These are phyloP conservation scores for Colletotrichum neosansevieriae DNA, from an alignment of 2,329 filamentous ascomycete genomes.

Conservation along the genomic window DNA sequence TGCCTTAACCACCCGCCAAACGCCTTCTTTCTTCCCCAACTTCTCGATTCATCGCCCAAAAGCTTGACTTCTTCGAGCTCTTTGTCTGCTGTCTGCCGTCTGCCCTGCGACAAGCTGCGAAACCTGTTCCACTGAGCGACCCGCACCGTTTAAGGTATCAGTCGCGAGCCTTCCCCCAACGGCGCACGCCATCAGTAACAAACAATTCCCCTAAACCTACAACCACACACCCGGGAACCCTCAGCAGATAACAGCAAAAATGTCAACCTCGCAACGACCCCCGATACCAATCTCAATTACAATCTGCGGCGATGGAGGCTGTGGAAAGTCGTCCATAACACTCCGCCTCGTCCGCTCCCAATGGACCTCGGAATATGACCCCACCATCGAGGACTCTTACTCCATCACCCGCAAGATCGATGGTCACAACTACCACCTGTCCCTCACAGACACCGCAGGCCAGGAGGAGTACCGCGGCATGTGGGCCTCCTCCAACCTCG, in stretches of 20 bases:
- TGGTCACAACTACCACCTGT: slow-evolving; percentile 82
- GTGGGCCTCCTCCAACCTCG: slow-evolving; percentile 84
- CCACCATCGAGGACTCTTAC: slow-evolving; percentile 87
- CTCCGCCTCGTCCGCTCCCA: slow-evolving; percentile 83
- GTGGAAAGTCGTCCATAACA: slow-evolving; percentile 87
- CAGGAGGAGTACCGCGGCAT: slow-evolving; percentile 91
- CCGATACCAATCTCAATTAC: slow-evolving; percentile 78
- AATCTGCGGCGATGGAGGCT: slow-evolving; percentile 88
- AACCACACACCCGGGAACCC: background rate
- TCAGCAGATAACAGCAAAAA: background rate
- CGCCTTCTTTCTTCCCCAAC: too few species aligned
- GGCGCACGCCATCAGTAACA: too few species aligned
- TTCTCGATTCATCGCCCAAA: background rate
- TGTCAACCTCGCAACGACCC: slow-evolving; percentile 47
- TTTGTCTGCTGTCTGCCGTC: too few species aligned
- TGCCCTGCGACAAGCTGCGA: too few species aligned
- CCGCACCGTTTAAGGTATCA: background rate
- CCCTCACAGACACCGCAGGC: slow-evolving; percentile 86
- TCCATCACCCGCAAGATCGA: slow-evolving; percentile 84
- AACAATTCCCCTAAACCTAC: background rate
- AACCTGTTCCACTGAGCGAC: too few species aligned
- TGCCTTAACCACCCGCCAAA: background rate
- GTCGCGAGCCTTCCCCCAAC: background rate
- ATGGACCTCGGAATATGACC: slow-evolving; percentile 88
- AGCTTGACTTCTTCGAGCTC: too few species aligned